phyloP scores from a whole-genome alignment of 2,329 filamentous ascomycete species.

The Arthrobotrys entomopaga region DNA sequence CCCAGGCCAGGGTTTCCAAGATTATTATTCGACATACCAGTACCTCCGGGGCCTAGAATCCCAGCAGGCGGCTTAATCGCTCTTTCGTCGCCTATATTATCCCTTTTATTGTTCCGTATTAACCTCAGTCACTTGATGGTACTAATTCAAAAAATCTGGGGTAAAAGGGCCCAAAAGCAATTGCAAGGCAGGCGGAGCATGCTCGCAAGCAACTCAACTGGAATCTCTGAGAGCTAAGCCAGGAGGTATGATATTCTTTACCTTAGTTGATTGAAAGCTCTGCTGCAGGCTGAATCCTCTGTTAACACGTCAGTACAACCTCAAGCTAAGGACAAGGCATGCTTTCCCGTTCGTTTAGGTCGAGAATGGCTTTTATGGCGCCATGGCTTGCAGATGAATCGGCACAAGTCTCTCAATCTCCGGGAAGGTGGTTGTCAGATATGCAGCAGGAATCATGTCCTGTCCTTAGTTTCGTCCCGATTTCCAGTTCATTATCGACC shows the following conservation, averaged over 20 bases:
- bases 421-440: conserved; percentile 44
- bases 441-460: conserved; percentile 19
- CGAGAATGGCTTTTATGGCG: conserved; percentile 30
- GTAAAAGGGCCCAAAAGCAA: conserved; percentile 29
- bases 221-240: not conserved
- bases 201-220: no score
- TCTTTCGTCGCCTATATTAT: conserved; percentile 22
- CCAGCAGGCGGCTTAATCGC: conserved; percentile 12
- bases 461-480: conserved; percentile 32
- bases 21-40: conserved; percentile 3
- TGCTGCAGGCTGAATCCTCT: conserved; percentile 33
- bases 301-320: not conserved
- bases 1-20: not conserved
- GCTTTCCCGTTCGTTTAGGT: conserved; percentile 15
- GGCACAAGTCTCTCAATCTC: conserved; percentile 47
- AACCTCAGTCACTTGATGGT: conserved; percentile 41
- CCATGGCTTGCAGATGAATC: conserved; percentile 45
- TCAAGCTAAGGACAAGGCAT: not conserved
- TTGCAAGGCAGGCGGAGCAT: not conserved
- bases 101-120: conserved; percentile 36
- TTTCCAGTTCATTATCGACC: conserved; percentile 36
- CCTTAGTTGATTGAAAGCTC: conserved; percentile 8
- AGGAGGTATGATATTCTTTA: conserved; percentile 3
- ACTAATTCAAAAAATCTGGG: conserved; percentile 46
- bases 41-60: conserved; percentile 16